Evolutionary conservation across 768 basidiomycete genomes (phyloP).

Genomic region (Hemileccinum rubropunctum): DNA sequence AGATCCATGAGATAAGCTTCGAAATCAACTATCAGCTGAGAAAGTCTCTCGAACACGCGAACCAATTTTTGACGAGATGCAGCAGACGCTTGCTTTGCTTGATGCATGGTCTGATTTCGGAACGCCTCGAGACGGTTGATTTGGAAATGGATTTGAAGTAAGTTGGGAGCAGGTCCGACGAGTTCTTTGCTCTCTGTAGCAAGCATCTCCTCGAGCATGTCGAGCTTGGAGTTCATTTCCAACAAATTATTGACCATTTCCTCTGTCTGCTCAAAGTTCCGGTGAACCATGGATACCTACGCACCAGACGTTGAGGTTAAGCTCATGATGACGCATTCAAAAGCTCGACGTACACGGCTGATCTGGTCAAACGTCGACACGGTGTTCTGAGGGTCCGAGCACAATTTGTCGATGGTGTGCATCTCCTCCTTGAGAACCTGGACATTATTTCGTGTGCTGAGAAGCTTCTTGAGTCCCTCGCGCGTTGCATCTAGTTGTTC

Average conservation of each 20-base stretch:
- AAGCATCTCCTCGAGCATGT: constrained; percentile 75
- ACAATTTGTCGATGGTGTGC: constrained; percentile 72
- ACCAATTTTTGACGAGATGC: constrained; percentile 65
- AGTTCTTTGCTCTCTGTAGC: constrained; percentile 71
- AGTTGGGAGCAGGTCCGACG: constrained; percentile 83
- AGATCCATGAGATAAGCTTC: constrained; percentile 81
- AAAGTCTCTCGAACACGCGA: constrained; percentile 83
- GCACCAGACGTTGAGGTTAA: not conserved
- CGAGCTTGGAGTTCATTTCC: constrained; percentile 87
- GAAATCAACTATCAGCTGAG: constrained; percentile 75
- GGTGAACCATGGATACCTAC: constrained; percentile 93
- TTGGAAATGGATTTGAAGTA: constrained; percentile 88
- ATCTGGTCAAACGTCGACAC: constrained; percentile 95
- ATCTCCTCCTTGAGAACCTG: constrained; percentile 86
- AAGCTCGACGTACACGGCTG: constrained; percentile 63
- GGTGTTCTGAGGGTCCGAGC: constrained; percentile 68
- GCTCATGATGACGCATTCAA: not conserved
- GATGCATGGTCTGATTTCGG: constrained; percentile 91
- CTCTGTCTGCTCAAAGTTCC: constrained; percentile 92
- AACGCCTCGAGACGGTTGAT: constrained; percentile 91
- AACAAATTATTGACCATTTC: constrained; percentile 93
- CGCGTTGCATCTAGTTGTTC: constrained; percentile 90
- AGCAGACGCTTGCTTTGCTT: constrained; percentile 79
- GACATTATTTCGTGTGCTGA: constrained; percentile 73
- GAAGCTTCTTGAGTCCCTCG: constrained; percentile 79